phyloP scores from a whole-genome alignment of 306 rosid species.

The Rosa chinensis region DNA sequence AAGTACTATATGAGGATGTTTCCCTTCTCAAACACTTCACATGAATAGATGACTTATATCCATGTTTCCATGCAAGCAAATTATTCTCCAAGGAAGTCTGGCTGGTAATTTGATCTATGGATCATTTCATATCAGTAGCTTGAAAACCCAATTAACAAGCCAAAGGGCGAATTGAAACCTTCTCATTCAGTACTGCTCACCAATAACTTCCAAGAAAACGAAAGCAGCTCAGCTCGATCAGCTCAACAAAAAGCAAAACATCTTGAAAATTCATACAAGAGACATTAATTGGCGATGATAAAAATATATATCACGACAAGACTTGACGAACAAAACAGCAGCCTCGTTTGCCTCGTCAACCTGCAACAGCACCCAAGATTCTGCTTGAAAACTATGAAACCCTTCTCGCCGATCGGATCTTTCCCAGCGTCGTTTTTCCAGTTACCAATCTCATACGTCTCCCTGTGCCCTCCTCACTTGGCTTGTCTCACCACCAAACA shows the following conservation, averaged over 20 bases:
- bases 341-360: constrained; percentile 9
- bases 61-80: no score
- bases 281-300: not conserved
- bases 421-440: not conserved
- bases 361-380: not conserved
- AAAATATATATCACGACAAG: constrained; percentile 8
- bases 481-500: not conserved
- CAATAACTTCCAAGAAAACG: no score
- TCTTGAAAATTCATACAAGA: no score
- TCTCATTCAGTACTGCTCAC: no score
- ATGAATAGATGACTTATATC: no score
- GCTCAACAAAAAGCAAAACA: no score
- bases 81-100: not conserved
- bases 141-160: not conserved
- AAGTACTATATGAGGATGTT: no score
- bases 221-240: no score
- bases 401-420: not conserved
- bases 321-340: constrained; percentile 5
- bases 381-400: constrained; percentile 14
- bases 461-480: not conserved
- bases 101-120: not conserved
- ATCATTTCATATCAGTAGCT: not conserved
- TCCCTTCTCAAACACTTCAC: no score
- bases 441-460: constrained; percentile 7
- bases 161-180: not conserved